Evolutionary conservation across 1,139 yeast genomes (phyloP).

Genomic region (Debaryomyces coudertii): DNA sequence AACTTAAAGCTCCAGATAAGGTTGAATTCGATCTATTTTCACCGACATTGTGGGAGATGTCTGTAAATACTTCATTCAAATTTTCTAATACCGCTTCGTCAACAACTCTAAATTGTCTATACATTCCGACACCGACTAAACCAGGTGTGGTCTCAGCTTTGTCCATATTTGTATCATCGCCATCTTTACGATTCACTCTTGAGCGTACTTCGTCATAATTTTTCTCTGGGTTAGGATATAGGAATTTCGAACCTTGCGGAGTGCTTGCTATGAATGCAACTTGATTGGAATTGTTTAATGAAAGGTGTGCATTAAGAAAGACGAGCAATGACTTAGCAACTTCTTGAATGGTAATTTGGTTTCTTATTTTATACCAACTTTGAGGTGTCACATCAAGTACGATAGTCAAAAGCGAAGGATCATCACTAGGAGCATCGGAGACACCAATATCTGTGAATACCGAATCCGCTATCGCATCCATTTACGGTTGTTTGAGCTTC

Average conservation of each 20-base stretch:
- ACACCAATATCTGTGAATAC: constrained; percentile 53
- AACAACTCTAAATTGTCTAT: constrained; percentile 80
- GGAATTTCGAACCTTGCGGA: constrained; percentile 66
- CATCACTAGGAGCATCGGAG: constrained; percentile 49
- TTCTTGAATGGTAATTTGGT: constrained; percentile 52
- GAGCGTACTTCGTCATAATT: constrained; percentile 24
- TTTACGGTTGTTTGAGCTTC: constrained; percentile 21
- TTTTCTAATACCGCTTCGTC: constrained; percentile 77
- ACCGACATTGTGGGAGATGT: constrained; percentile 24
- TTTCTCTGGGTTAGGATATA: constrained; percentile 61
- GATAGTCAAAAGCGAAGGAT: constrained; percentile 80
- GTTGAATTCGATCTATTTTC: constrained; percentile 37
- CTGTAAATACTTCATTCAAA: constrained; percentile 51
- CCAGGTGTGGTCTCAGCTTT: constrained; percentile 18
- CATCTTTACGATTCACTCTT: constrained; percentile 10
- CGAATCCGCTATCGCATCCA: constrained; percentile 80
- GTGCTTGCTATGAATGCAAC: constrained; percentile 85
- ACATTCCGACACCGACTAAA: constrained; percentile 55
- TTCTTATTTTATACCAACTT: constrained; percentile 66
- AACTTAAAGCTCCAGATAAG: constrained; percentile 76
- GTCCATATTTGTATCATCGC: background rate
- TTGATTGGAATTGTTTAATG: constrained; percentile 81
- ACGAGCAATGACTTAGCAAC: constrained; percentile 66
- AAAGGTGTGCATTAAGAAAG: constrained; percentile 81
- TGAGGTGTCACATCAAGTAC: constrained; percentile 78